Percentiles rank a stretch among this genome's conserved stretches.
Conservation (phyloP, 352 stramenopile species). For the Phytophthora sojae region DNA sequence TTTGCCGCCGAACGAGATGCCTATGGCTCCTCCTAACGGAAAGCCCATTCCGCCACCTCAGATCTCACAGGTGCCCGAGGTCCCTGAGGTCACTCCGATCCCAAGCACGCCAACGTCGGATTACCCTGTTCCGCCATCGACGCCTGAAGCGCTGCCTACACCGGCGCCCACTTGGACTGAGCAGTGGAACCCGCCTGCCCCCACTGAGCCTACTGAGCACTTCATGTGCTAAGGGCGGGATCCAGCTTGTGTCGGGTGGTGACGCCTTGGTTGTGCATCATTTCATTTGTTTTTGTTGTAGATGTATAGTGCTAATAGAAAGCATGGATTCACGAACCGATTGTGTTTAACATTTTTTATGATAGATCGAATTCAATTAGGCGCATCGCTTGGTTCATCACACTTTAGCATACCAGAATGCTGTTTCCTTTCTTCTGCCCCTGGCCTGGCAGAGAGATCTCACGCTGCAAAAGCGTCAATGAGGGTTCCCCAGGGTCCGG, state of each 20-base stretch:
- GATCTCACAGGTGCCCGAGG: too few relatives aligned
- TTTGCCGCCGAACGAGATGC: too few relatives aligned
- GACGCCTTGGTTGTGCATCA: not conserved
- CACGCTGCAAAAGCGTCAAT: not conserved
- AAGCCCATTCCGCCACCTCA: too few relatives aligned
- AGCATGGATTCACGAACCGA: not conserved
- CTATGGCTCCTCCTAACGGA: too few relatives aligned
- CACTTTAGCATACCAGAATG: too few relatives aligned
- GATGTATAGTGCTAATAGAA: constrained; percentile 1
- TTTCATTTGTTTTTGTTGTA: constrained; percentile 8
- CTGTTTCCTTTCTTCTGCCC: too few relatives aligned
- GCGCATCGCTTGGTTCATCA: too few relatives aligned
- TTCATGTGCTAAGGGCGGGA: constrained; percentile 5
- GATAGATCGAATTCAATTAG: not conserved
- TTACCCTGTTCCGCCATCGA: not conserved
- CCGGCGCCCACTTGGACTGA: not conserved
- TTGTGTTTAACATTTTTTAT: not conserved
- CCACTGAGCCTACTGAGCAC: constrained; percentile 2
- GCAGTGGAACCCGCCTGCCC: not conserved
- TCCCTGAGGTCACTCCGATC: not conserved
- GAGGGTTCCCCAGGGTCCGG: not conserved
- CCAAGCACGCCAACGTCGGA: not conserved
- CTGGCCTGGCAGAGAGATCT: not conserved
- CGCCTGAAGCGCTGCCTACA: not conserved
- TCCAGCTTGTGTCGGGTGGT: not conserved